Evolutionary conservation across 768 basidiomycete genomes (phyloP).

Genomic region (Leccinum disarticulatum): DNA sequence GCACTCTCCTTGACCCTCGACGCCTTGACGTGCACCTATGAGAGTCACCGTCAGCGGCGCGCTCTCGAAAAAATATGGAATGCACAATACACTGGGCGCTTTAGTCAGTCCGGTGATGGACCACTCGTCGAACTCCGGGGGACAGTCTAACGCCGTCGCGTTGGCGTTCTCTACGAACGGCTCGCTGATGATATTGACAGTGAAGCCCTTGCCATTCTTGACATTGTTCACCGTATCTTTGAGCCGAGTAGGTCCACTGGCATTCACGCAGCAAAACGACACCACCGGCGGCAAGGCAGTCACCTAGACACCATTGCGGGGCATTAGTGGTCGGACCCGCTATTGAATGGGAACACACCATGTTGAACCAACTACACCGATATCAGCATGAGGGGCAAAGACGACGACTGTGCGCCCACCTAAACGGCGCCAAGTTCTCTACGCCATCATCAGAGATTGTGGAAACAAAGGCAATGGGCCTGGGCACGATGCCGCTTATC

Average conservation of each 20-base stretch:
- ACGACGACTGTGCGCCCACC: slow-evolving; percentile 18
- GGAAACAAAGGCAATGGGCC: slow-evolving; percentile 48
- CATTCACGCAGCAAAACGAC: slow-evolving; percentile 32
- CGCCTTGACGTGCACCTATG: slow-evolving; percentile 39
- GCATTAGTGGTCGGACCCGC: not conserved
- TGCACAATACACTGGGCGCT: slow-evolving; percentile 19
- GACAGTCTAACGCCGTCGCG: slow-evolving; percentile 37
- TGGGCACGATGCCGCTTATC: slow-evolving; percentile 40
- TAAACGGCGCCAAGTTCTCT: slow-evolving; percentile 45
- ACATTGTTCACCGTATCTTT: slow-evolving; percentile 51
- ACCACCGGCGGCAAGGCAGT: slow-evolving; percentile 33
- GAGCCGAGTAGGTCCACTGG: slow-evolving; percentile 12
- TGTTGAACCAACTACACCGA: slow-evolving; percentile 29
- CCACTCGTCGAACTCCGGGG: slow-evolving; percentile 14
- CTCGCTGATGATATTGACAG: slow-evolving; percentile 59
- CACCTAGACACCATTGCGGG: slow-evolving; percentile 13
- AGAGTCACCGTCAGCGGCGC: not conserved
- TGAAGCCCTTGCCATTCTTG: slow-evolving; percentile 46
- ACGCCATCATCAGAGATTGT: slow-evolving; percentile 34
- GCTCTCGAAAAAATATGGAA: not conserved
- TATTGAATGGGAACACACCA: slow-evolving; percentile 11
- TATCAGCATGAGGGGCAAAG: not conserved
- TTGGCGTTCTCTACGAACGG: slow-evolving; percentile 43
- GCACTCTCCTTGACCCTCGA: slow-evolving; percentile 46
- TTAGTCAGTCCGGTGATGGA: slow-evolving; percentile 42